Conservation (phyloP, 2,329 filamentous ascomycete genomes). For the Volutella citrinella region DNA sequence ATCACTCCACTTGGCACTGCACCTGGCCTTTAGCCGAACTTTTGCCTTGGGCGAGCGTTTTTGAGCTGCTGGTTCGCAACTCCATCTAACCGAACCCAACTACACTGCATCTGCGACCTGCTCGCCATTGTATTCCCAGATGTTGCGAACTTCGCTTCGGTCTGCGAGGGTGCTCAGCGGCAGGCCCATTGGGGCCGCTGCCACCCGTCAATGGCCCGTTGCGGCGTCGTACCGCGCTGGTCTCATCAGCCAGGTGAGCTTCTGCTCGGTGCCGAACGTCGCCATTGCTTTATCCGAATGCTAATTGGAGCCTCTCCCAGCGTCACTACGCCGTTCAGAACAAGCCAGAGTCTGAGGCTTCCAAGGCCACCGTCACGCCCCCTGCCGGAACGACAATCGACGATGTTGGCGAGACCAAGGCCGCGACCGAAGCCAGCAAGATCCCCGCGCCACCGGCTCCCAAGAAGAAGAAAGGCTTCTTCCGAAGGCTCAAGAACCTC, state of each 20-base stretch:
- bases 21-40: slow-evolving; percentile 40
- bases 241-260: slow-evolving; percentile 31
- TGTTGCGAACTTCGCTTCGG: slow-evolving; percentile 68
- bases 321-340: slow-evolving; percentile 56
- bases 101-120: slow-evolving; percentile 29
- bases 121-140: slow-evolving; percentile 52
- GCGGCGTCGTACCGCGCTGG: slow-evolving; percentile 32
- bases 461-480: slow-evolving; percentile 60
- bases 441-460: slow-evolving; percentile 29
- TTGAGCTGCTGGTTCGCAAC: slow-evolving; percentile 33
- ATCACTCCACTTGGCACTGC: slow-evolving; percentile 10
- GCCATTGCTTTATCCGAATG: too few species aligned
- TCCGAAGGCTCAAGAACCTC: slow-evolving; percentile 73
- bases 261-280: too few species aligned
- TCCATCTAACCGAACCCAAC: slow-evolving; percentile 31
- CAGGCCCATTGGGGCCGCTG: slow-evolving; percentile 50
- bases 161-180: slow-evolving; percentile 59
- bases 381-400: slow-evolving; percentile 45
- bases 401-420: slow-evolving; percentile 36
- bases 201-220: slow-evolving; percentile 57
- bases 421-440: slow-evolving; percentile 38
- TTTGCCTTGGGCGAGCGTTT: slow-evolving; percentile 43
- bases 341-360: slow-evolving; percentile 47
- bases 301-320: too few species aligned
- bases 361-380: slow-evolving; percentile 52